phyloP scores from a whole-genome alignment of 352 stramenopile genomes.

The Phytophthora cactorum region DNA sequence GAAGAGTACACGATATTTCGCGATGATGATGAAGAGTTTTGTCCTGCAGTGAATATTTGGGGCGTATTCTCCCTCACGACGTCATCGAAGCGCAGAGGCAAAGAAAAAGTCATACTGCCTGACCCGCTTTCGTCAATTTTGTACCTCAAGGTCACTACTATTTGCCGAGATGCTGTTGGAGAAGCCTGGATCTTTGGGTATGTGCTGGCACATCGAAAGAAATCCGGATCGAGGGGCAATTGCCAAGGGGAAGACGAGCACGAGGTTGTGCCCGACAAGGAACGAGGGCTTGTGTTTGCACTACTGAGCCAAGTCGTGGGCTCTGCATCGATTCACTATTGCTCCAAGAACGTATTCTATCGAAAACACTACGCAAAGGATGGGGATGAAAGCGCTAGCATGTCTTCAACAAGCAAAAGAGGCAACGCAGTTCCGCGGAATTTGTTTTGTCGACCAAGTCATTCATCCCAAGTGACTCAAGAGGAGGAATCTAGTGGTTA shows the following conservation, averaged over 20 bases:
- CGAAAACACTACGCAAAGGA: conserved; percentile 22
- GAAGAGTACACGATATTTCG: conserved; percentile 37
- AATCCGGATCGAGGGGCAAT: background rate
- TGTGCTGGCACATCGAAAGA: conserved; percentile 24
- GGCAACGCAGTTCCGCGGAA: conserved; percentile 6
- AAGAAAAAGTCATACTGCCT: conserved; percentile 23
- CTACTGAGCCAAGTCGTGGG: conserved; percentile 30
- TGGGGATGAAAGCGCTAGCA: background rate
- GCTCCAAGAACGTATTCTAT: conserved; percentile 33
- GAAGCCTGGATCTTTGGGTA: conserved; percentile 38
- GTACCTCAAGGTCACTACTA: conserved; percentile 33
- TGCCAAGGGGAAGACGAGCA: conserved; percentile 17
- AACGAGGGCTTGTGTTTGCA: conserved; percentile 30
- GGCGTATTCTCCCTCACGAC: conserved; percentile 29
- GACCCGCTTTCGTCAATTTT: conserved; percentile 28
- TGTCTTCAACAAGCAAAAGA: conserved; percentile 8
- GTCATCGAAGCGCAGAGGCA: conserved; percentile 11
- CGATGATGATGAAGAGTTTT: conserved; percentile 38
- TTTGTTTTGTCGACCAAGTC: conserved; percentile 32
- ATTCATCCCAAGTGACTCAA: conserved; percentile 10
- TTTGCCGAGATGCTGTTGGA: conserved; percentile 35
- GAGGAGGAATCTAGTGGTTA: background rate
- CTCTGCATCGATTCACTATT: conserved; percentile 32
- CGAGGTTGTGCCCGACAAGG: conserved; percentile 26
- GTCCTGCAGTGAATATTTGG: conserved; percentile 44